A percentile compares a stretch with the other conserved stretches of the same genome.
Conservation (phyloP, 345 rosid genomes). For the Populus deltoides region DNA sequence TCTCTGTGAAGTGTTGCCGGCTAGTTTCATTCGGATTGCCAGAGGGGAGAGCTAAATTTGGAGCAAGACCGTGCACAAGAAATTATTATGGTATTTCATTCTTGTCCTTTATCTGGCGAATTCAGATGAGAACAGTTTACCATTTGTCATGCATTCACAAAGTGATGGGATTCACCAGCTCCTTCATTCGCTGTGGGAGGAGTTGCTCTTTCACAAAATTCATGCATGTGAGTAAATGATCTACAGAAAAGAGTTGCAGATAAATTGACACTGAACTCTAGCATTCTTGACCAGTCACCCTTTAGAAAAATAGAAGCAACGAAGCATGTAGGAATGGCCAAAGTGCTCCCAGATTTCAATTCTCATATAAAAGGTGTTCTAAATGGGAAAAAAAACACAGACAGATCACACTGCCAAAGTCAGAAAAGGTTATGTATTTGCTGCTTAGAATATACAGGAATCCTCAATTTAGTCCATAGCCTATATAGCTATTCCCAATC, state of each 20-base stretch:
- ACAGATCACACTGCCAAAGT: not conserved
- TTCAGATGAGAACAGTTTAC: too few relatives aligned
- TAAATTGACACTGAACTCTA: not conserved
- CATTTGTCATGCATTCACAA: too few relatives aligned
- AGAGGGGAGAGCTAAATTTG: too few relatives aligned
- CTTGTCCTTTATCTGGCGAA: too few relatives aligned
- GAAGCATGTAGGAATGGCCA: not conserved
- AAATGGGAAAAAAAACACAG: not conserved
- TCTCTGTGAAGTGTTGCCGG: not conserved
- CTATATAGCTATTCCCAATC: not conserved
- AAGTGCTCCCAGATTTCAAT: not conserved
- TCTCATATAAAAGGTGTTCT: not conserved
- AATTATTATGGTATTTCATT: too few relatives aligned
- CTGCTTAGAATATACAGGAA: not conserved
- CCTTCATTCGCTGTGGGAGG: too few relatives aligned
- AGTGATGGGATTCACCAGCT: too few relatives aligned
- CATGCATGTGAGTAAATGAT: not conserved
- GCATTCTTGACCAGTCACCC: not conserved
- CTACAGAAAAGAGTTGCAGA: not conserved
- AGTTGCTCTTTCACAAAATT: too few relatives aligned
- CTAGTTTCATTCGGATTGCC: too few relatives aligned
- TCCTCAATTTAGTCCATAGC: not conserved
- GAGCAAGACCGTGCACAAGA: too few relatives aligned
- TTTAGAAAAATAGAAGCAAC: not conserved
- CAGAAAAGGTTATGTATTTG: not conserved